Percentiles rank a stretch among this genome's conserved stretches.
phyloP scores from a whole-genome alignment of 139 green algal species.

The Chlorella sp. region DNA sequence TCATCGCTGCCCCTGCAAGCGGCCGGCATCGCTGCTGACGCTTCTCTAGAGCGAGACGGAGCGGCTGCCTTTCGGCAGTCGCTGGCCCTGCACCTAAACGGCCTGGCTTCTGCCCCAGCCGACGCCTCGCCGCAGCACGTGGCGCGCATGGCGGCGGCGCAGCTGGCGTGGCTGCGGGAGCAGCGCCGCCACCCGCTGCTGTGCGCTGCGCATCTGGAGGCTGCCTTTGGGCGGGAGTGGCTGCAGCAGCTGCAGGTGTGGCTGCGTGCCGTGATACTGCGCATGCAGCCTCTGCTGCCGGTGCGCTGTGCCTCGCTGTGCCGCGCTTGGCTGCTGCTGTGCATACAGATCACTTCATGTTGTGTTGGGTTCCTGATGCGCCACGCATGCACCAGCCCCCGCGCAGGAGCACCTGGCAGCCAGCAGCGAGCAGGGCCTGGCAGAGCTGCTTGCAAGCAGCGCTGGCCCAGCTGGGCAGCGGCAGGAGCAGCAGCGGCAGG shows the following conservation, averaged over 20 bases:
- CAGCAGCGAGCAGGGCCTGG: not conserved
- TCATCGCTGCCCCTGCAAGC: not conserved
- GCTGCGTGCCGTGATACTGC: no score
- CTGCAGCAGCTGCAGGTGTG: not conserved
- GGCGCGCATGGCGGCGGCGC: not conserved
- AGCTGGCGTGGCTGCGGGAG: not conserved
- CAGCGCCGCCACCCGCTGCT: not conserved
- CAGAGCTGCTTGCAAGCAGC: not conserved
- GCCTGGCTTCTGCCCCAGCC: not conserved
- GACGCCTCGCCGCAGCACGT: not conserved
- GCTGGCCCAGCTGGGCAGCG: not conserved
- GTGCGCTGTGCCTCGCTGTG: no score
- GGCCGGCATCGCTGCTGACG: not conserved
- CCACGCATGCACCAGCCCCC: not conserved
- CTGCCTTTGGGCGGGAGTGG: constrained; percentile 2
- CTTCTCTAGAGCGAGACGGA: not conserved
- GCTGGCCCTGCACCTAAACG: constrained; percentile 7
- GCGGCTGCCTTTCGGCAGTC: not conserved
- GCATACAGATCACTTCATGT: no score
- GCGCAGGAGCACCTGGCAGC: not conserved
- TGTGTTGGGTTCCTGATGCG: no score
- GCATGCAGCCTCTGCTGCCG: no score
- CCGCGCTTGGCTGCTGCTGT: no score
- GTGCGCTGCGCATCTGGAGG: constrained; percentile 1
- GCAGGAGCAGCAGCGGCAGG: not conserved